phyloP scores from a whole-genome alignment of 1,284 basidiomycete genomes.

The Moesziomyces sp. region DNA sequence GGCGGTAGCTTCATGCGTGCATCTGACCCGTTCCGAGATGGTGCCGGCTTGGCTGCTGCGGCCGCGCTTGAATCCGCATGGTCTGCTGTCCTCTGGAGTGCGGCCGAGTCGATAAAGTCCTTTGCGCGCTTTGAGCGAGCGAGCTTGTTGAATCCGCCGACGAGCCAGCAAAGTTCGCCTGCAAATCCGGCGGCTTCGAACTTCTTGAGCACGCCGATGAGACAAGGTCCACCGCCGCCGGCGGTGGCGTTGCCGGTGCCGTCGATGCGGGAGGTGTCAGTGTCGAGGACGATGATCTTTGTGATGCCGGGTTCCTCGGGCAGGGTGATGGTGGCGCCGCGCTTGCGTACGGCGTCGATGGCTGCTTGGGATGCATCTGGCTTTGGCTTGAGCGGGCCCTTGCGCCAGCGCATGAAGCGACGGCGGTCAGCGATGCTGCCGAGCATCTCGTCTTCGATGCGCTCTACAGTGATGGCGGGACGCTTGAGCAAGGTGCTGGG shows the following conservation, averaged over 20 bases:
- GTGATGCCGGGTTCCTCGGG: slow-evolving; percentile 43
- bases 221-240: slow-evolving; percentile 62
- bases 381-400: slow-evolving; percentile 38
- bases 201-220: slow-evolving; percentile 64
- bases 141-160: slow-evolving; percentile 62
- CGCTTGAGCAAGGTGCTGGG: slow-evolving; percentile 85
- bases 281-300: slow-evolving; percentile 64
- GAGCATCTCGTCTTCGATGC: slow-evolving; percentile 63
- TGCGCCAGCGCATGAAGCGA: slow-evolving; percentile 54
- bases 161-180: slow-evolving; percentile 63
- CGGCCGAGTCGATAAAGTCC: slow-evolving; percentile 34
- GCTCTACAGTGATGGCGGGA: slow-evolving; percentile 61
- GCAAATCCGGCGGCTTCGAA: slow-evolving; percentile 61
- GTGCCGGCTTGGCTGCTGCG: neutral
- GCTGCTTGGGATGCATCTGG: slow-evolving; percentile 10
- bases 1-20: slow-evolving; percentile 16
- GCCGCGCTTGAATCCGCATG: neutral
- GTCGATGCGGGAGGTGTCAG: slow-evolving; percentile 50
- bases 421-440: slow-evolving; percentile 39
- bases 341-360: slow-evolving; percentile 25
- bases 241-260: slow-evolving; percentile 57
- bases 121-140: slow-evolving; percentile 28
- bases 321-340: slow-evolving; percentile 26
- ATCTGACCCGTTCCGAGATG: neutral
- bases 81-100: slow-evolving; percentile 4